A percentile compares a stretch with the other conserved stretches of the same genome.
Conservation (phyloP, 768 basidiomycete species). For the Pholiota molesta region DNA sequence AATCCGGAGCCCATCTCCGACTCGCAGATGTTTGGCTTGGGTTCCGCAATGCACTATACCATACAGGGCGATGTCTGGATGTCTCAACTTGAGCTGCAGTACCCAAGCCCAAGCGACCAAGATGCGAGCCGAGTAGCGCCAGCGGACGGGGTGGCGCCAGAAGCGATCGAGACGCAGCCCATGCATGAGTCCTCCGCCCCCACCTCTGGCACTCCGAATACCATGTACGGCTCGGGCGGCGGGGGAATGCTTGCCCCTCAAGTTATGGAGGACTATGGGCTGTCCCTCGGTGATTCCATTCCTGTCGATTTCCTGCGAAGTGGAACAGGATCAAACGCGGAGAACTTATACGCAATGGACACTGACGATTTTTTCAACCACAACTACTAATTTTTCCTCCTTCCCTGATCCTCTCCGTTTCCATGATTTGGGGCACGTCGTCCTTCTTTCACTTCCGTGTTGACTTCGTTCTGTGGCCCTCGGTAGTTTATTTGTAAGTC, state of each 20-base stretch:
- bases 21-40: slow-evolving; percentile 5
- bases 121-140: not conserved
- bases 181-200: not conserved
- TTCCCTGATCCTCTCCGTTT: not conserved
- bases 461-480: not conserved
- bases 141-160: slow-evolving; percentile 1
- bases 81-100: slow-evolving; percentile 10
- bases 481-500: not conserved
- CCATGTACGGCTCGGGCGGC: slow-evolving; percentile 1
- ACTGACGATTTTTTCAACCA: slow-evolving; percentile 28
- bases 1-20: slow-evolving; percentile 20
- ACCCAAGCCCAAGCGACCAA: slow-evolving; percentile 8
- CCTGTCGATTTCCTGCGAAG: slow-evolving; percentile 3
- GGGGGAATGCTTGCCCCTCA: not conserved
- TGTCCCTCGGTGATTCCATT: not conserved
- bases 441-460: not conserved
- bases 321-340: slow-evolving; percentile 18
- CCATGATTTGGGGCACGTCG: not conserved
- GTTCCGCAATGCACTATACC: slow-evolving; percentile 5
- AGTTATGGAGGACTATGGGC: slow-evolving; percentile 9
- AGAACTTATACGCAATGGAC: slow-evolving; percentile 30
- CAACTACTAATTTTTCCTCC: slow-evolving; percentile 16
- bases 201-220: not conserved
- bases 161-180: not conserved
- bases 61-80: slow-evolving; percentile 19